Evolutionary conservation across 2,329 filamentous ascomycete genomes (phyloP).

Genomic region (Xylariaceae sp.): DNA sequence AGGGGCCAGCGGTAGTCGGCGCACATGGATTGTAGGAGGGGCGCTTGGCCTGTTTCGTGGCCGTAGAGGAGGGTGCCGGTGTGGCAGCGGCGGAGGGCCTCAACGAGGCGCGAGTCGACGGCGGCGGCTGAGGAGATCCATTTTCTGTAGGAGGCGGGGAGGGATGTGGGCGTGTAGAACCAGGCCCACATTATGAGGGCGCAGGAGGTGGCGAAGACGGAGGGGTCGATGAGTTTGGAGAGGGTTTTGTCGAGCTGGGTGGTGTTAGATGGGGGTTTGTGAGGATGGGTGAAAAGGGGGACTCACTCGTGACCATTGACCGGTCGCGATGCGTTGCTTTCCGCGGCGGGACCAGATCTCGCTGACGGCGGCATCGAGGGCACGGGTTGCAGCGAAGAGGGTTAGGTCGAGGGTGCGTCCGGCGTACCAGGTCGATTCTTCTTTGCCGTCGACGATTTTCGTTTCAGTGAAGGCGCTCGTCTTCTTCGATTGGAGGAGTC

Average conservation of each 20-base stretch:
- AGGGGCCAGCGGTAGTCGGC: slow-evolving; percentile 62
- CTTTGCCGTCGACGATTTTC: slow-evolving; percentile 28
- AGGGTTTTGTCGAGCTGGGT: slow-evolving; percentile 36
- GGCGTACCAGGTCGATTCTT: slow-evolving; percentile 37
- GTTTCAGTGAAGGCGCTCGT: slow-evolving; percentile 41
- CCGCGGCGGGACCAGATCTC: slow-evolving; percentile 56
- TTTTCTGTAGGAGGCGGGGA: slow-evolving; percentile 69
- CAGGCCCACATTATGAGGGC: slow-evolving; percentile 84
- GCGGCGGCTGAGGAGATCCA: slow-evolving; percentile 77
- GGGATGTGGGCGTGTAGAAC: slow-evolving; percentile 67
- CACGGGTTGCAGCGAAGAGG: slow-evolving; percentile 68
- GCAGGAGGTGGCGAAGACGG: slow-evolving; percentile 65
- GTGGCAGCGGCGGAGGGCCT: slow-evolving; percentile 64
- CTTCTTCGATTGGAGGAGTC: slow-evolving; percentile 52
- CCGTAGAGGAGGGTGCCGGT: slow-evolving; percentile 64
- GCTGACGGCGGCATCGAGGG: slow-evolving; percentile 64
- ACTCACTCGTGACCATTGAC: slow-evolving; percentile 44
- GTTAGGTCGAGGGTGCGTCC: slow-evolving; percentile 78
- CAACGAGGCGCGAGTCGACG: slow-evolving; percentile 68
- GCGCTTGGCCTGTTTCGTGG: slow-evolving; percentile 63
- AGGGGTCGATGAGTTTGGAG: slow-evolving; percentile 54
- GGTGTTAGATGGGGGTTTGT: slow-evolving; percentile 5
- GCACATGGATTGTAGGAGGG: slow-evolving; percentile 66
- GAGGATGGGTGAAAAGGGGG: no score
- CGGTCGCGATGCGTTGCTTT: slow-evolving; percentile 39